phyloP scores from a whole-genome alignment of 1,139 yeast species.

The Saccharomyces hybrid region DNA sequence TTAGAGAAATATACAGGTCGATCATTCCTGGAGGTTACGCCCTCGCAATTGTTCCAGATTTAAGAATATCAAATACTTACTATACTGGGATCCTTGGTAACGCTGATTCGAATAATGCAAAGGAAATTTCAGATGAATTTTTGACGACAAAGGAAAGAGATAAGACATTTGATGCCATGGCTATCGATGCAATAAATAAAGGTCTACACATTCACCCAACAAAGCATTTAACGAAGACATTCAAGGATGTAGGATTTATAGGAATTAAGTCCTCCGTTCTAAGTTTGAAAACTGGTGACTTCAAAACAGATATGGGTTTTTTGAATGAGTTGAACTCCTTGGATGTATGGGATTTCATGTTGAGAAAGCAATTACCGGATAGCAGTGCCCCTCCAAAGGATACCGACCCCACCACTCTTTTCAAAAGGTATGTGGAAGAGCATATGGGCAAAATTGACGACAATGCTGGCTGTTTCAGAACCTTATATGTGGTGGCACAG shows the following conservation, averaged over 20 bases:
- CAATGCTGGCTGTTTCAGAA: conserved; percentile 24
- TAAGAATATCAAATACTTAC: conserved; percentile 19
- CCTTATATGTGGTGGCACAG: conserved; percentile 24
- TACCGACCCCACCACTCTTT: conserved; percentile 17
- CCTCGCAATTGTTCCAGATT: conserved; percentile 20
- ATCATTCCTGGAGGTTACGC: conserved; percentile 28
- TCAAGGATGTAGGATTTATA: conserved; percentile 26
- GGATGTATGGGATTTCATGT: conserved; percentile 17
- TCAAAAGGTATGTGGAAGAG: conserved; percentile 24
- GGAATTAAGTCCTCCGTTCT: conserved; percentile 25
- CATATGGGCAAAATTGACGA: conserved; percentile 25
- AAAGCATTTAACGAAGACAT: conserved; percentile 19
- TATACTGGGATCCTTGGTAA: conserved; percentile 7
- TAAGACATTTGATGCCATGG: conserved; percentile 20
- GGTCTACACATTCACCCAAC: conserved; percentile 28
- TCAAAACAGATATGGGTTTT: conserved; percentile 26
- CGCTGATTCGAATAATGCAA: background rate
- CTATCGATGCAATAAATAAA: conserved; percentile 23
- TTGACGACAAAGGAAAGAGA: conserved; percentile 23
- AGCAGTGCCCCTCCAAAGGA: conserved; percentile 14
- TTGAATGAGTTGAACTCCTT: conserved; percentile 23
- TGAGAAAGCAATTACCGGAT: conserved; percentile 16
- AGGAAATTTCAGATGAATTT: conserved; percentile 3
- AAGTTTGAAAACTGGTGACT: conserved; percentile 26
- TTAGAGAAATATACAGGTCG: conserved; percentile 24